phyloP scores from a whole-genome alignment of 2,329 filamentous ascomycete genomes.

The Rutstroemia sp. region DNA sequence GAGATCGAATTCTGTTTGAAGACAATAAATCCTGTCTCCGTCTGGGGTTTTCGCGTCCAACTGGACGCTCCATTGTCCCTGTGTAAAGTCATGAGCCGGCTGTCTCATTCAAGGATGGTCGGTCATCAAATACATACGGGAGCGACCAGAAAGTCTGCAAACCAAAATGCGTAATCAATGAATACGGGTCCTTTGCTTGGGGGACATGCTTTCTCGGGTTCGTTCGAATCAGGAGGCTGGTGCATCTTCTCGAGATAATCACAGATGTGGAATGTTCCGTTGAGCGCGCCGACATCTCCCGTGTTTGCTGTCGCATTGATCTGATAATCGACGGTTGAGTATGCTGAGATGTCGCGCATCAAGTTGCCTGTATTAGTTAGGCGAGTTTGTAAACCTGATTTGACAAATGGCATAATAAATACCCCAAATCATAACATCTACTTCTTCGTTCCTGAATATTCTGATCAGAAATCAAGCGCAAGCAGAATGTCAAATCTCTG shows the following conservation, averaged over 20 bases:
- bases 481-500: neutral
- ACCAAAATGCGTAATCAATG: constrained; percentile 8
- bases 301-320: constrained; percentile 3
- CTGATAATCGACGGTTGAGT: constrained; percentile 4
- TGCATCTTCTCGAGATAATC: constrained; percentile 9
- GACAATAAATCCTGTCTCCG: constrained; percentile 8
- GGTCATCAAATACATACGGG: constrained; percentile 7
- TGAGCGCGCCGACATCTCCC: neutral
- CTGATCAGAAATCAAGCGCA: constrained; percentile 1
- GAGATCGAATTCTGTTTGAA: constrained; percentile 9
- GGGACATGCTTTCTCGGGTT: constrained; percentile 7
- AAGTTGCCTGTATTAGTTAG: constrained; percentile 8
- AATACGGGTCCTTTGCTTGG: constrained; percentile 7
- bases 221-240: constrained; percentile 8
- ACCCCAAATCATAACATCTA: constrained; percentile 8
- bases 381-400: constrained; percentile 1
- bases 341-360: constrained; percentile 5
- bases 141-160: constrained; percentile 7
- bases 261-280: constrained; percentile 6
- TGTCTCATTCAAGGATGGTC: neutral
- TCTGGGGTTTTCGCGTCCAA: constrained; percentile 8
- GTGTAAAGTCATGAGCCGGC: constrained; percentile 5
- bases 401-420: constrained; percentile 4
- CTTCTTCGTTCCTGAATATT: constrained; percentile 6
- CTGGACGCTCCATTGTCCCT: constrained; percentile 9